Evolutionary conservation across 768 basidiomycete genomes (phyloP), one percentile per base, ranked within the genome.

Genomic region (Polyporus arcularius): DNA sequence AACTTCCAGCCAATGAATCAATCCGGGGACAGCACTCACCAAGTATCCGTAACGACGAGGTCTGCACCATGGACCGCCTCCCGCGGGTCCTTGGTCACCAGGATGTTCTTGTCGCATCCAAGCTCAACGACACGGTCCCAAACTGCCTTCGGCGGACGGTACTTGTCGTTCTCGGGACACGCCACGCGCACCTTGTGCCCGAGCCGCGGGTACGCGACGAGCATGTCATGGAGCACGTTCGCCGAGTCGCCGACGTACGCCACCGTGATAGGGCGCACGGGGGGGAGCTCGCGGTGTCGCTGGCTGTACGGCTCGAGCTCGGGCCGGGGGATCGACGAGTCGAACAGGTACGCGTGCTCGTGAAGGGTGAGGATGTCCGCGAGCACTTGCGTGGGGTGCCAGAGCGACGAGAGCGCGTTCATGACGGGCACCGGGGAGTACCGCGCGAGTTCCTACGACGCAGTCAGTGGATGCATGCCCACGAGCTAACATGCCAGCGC

Each of bases 21-120:
- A 26, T 26, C 21, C 21, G 21, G 21, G 21, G 21, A 26, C 21
- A 26, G 21, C 21, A 71, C 81, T 58, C 61, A 93, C 94, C 96
- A 99, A 4, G 97, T 99, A 73, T 99, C 97, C 2, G 97, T 99
- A 11, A 97, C 85, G 49, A 98, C 91, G n/a, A 98, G 85, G 69
- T 98, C 93, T 7, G 97, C 97, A 46, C 86, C 88, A 4, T 87
- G 73, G 7, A 98, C 91, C 0, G 97, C 97, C 71, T 95, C 92
- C 53, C 80, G 82, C 1, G 96, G 96, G 66, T 93, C 89, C 10
- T 72, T 76, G 31, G 83, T 83, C 92, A 91, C 92, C 76, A 77
- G 81, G 49, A 93, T 91, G 52, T 75, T 73, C 67, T 87, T 81
- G 63, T 92, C 89, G 68, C 89, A 91, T 8, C 78, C 87, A 5